Base-by-base conservation (phyloP, 257 asterid genomes). In the Cinchona pubescens region DNA sequence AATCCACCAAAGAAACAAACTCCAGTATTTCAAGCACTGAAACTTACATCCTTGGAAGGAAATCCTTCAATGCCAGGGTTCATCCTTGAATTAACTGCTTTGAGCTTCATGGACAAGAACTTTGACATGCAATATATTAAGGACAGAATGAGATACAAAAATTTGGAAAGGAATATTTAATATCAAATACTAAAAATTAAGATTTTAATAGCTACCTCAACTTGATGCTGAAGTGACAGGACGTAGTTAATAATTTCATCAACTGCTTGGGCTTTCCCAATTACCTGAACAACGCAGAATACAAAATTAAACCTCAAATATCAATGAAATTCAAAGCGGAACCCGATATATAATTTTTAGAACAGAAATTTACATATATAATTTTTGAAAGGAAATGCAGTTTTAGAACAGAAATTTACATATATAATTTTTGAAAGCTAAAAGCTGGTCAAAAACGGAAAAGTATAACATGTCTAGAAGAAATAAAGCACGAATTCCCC, bases 51-150 rank as follows among this genome's bases (percentile, higher is more conserved):
- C 84, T 94, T 92, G 73, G 92, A 68, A 67, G 93, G 87, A 77
- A 82, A 90, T 7, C 86, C 92, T 81, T 91, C 91, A 13, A 87
- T 74, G 6, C 86, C 55, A 48, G 88, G 90, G 79, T 71, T 86
- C 87, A 86, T 74, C 87, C 93, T 84, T 58, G 96, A 79, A 82
- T 90, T 90, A 73, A 94, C 97, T 27, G 94, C 93, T 85, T 94
- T 97, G 64, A 94, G 97, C 92, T 94, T 94, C 97, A 94, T 94
- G 53, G 98, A 94, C 87, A 94, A 86, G 83, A 92, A 91, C 98
- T 91, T 61, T 23, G 59, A 56, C 43, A 37, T 53, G 43, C 35
- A 71, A 70, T 14, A 53, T 55, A 48, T 12, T 4, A 37, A 79
- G 46, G 58, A 48, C 23, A 42, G 9, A 8, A 62, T 48, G 11